Evolutionary conservation across 2,329 filamentous ascomycete genomes (phyloP), one percentile per base, ranked within the genome.

Genomic region (Colletotrichum sp.): DNA sequence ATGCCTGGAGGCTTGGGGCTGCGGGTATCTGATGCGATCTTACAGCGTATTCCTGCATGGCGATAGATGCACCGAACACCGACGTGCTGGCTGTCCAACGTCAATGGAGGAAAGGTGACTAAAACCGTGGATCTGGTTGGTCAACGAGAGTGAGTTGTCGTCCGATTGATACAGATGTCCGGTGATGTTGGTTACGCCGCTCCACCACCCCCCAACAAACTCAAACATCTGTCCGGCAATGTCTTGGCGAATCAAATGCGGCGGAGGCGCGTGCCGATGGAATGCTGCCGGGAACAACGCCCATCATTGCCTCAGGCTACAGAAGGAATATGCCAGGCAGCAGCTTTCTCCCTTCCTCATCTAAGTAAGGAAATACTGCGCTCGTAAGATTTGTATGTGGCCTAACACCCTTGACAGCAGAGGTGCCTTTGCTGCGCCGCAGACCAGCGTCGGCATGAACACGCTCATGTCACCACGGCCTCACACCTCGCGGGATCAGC

Each of bases 1-100:
- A n/a, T 1, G 30, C 7, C 30, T 13, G 8, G 9, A 55, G 48
- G 65, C 48, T 67, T 57, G 12, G 2, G 2, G 55, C 10, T 3
- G 60, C n/a, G 28, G 24, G 30, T 21, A 9, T 3, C 16, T 36
- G 43, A 2, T 2, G 34, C 18, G 55, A 12, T 59, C 67, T 63
- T 59, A 64, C 73, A 16, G 69, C 64, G 34, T 59, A 68, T 6
- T 75, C 73, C 18, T 68, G 69, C n/a, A 59, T 72, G 15, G 57
- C 26, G n/a, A 26, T 18, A 48, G 18, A 60, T 30, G 5, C 59
- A 69, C 55, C 21, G 55, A 24, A 32, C 26, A 21, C 32, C 36
- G 18, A 34, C 21, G 32, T 7, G 26, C 30, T 6, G 5, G 26
- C 59, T 63, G 30, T 63, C 12, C 18, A 24, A 21, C 28, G 30